Evolutionary conservation across 352 stramenopile genomes (phyloP).

Genomic region (Globisporangium parvum): DNA sequence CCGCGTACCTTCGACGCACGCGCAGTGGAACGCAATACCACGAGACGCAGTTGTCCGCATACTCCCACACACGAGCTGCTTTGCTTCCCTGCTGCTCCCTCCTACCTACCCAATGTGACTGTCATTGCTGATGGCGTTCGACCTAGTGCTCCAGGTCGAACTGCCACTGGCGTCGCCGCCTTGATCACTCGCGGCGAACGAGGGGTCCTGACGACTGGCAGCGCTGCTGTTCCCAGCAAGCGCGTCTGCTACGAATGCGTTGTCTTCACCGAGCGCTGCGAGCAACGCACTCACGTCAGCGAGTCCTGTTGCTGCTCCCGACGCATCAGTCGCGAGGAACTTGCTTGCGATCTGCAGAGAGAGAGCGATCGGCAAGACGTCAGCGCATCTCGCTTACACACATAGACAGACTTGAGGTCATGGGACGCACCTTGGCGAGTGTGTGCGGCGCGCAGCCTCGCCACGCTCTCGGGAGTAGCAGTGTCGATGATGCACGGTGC

Average conservation of each 20-base stretch:
- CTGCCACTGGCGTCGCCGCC: too few relatives aligned
- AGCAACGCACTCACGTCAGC: slow-evolving; percentile 37
- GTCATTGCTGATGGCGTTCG: too few relatives aligned
- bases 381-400: too few relatives aligned
- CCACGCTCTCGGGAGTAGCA: slow-evolving; percentile 35
- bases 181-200: too few relatives aligned
- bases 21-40: background rate
- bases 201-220: background rate
- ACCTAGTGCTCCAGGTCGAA: too few relatives aligned
- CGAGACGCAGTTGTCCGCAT: too few relatives aligned
- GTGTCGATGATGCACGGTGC: slow-evolving; percentile 21
- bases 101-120: too few relatives aligned
- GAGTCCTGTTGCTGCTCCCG: slow-evolving; percentile 11
- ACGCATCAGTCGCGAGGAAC: slow-evolving; percentile 18
- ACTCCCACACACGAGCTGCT: too few relatives aligned
- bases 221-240: background rate
- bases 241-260: slow-evolving; percentile 16
- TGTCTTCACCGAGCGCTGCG: slow-evolving; percentile 18
- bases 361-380: too few relatives aligned
- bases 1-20: background rate
- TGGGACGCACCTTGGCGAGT: slow-evolving; percentile 35
- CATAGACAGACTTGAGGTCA: too few relatives aligned
- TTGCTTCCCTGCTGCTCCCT: too few relatives aligned
- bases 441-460: slow-evolving; percentile 27
- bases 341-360: slow-evolving; percentile 24